These are phyloP conservation scores for Arthrobotrys musiformis DNA, from an alignment of 2,329 filamentous ascomycete species.

Conservation along the genomic window DNA sequence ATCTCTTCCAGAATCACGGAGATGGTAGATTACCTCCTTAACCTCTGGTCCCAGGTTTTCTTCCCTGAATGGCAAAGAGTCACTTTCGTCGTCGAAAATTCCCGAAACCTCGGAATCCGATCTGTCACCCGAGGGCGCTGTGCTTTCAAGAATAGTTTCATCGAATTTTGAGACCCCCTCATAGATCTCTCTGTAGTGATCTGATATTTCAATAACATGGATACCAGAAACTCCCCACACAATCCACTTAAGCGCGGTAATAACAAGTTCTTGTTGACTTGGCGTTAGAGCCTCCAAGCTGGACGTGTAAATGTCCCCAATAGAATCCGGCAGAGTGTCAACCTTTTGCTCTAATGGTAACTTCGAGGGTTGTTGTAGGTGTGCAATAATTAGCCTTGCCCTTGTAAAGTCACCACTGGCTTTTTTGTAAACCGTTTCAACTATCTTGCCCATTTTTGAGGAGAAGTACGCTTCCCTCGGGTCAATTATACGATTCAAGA, in stretches of 20 bases:
- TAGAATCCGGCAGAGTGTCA: conserved; percentile 7
- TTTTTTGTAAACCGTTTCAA: not conserved
- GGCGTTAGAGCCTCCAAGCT: conserved; percentile 38
- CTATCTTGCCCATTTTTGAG: not conserved
- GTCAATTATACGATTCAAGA: not conserved
- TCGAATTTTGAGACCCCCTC: too few species aligned
- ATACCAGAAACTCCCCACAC: conserved; percentile 36
- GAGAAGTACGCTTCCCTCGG: not conserved
- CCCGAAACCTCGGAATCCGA: too few species aligned
- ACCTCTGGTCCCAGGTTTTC: conserved; percentile 20
- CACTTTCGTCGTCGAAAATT: too few species aligned
- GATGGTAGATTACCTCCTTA: conserved; percentile 36
- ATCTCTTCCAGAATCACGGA: conserved; percentile 5
- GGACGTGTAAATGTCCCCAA: conserved; percentile 36
- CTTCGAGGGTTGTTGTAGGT: conserved; percentile 34
- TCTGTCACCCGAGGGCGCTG: not conserved
- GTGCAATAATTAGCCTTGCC: conserved; percentile 10
- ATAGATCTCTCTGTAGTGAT: conserved; percentile 43
- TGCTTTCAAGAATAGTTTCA: too few species aligned
- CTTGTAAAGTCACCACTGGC: conserved; percentile 23
- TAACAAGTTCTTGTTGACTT: conserved; percentile 30
- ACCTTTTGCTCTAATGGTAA: conserved; percentile 18
- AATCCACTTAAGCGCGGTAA: conserved; percentile 31
- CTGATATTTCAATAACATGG: conserved; percentile 35
- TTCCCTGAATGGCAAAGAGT: not conserved